Evolutionary conservation across 2,329 filamentous ascomycete species (phyloP).

Genomic region (Aspergillus pseudoviridinutans): DNA sequence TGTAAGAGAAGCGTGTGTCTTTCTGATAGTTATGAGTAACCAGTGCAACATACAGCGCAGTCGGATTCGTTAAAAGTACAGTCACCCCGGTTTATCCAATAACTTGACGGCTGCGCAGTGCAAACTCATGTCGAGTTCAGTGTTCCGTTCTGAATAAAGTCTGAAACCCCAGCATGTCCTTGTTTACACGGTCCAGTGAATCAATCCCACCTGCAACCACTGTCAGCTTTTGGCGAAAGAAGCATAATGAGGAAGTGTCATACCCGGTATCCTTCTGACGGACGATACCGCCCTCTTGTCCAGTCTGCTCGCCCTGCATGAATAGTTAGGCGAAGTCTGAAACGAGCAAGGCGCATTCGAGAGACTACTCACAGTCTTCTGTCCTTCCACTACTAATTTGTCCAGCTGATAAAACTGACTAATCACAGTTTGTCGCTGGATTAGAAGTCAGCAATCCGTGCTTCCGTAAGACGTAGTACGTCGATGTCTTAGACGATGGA

Average conservation of each 20-base stretch:
- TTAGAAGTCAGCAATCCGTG: slow-evolving; percentile 31
- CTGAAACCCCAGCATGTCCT: background rate
- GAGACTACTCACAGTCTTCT: slow-evolving; percentile 61
- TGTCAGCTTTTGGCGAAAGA: slow-evolving; percentile 5
- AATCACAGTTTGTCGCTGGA: slow-evolving; percentile 87
- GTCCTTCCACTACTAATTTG: slow-evolving; percentile 84
- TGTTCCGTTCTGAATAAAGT: slow-evolving; percentile 1
- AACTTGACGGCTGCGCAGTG: background rate
- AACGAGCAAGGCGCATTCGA: background rate
- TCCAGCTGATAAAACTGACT: slow-evolving; percentile 95
- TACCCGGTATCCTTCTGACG: slow-evolving; percentile 78
- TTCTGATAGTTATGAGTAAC: slow-evolving; percentile 2
- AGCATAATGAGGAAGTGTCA: slow-evolving; percentile 2
- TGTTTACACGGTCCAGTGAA: background rate
- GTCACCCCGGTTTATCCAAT: slow-evolving; percentile 10
- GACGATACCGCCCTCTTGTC: slow-evolving; percentile 61
- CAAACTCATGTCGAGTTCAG: background rate
- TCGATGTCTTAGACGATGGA: background rate
- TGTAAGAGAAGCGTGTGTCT: slow-evolving; percentile 6
- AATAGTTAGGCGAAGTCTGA: background rate
- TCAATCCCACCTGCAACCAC: slow-evolving; percentile 27
- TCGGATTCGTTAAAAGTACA: slow-evolving; percentile 20
- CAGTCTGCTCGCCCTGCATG: slow-evolving; percentile 48
- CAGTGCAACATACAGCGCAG: slow-evolving; percentile 12
- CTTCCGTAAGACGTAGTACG: background rate